Base-by-base conservation (phyloP, 164 flowering plant genomes). In the Saururus chinensis region DNA sequence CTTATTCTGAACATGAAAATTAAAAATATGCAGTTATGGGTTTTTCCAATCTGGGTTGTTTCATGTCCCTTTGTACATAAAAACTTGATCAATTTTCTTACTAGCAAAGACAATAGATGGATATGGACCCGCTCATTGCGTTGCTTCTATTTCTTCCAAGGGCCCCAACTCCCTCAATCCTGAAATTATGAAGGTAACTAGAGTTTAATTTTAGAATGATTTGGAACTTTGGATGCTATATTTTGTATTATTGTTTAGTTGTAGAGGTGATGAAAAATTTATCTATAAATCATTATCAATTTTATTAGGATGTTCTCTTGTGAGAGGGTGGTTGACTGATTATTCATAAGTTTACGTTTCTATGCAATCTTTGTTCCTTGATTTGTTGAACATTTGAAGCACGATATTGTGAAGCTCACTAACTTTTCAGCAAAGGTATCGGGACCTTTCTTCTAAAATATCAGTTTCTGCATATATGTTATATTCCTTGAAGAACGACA, bases 361-460 rank as follows among this genome's bases (percentile, higher is more conserved):
- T 89, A 37, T 89, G 98, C 85, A 89, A 89, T n/a, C n/a, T n/a
- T 61, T 95, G n/a, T 87, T 72, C 89, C 93, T 69, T 96, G 96
- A 7, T 92, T 92, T 73, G 98, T 92, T 41, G 84, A 59, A 64
- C 89, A 81, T 77, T 72, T 89, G 86, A 84, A 87, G 69, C 79
- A 84, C 53, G 89, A 79, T 68, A 73, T 92, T 51, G 93, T 82
- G 68, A 89, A 81, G 77, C 88, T 92, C 68, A 45, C 96, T 64
- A 81, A 79, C 70, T 85, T 77, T 65, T 92, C 86, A 61, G 84
- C 83, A 87, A 73, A 84, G 88, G 95, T 82, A 77, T 14, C 37
- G 40, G 22, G 40, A 24, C 22, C 13, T 25, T 8, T 52, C 60
- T 59, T 7, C 42, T 14, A 19, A 57, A n/a, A 35, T 7, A 0